Evolutionary conservation across 1,284 basidiomycete genomes (phyloP).

Genomic region (Ustilago trichophora): DNA sequence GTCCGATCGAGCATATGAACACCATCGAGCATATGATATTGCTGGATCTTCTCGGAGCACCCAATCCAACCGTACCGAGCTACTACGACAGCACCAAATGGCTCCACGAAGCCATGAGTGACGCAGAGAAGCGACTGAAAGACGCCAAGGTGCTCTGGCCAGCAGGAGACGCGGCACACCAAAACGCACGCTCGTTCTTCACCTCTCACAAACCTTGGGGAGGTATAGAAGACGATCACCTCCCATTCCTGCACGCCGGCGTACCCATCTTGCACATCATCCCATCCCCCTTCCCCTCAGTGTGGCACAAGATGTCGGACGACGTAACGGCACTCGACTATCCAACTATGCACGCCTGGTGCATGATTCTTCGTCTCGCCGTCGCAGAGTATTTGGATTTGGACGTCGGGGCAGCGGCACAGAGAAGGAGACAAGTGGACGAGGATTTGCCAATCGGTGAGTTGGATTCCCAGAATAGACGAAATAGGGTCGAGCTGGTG

Average conservation of each 20-base stretch:
- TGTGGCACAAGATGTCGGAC: constrained; percentile 94
- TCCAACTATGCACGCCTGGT: constrained; percentile 82
- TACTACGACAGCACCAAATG: constrained; percentile 57
- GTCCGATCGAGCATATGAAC: constrained; percentile 53
- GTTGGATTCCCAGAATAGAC: not conserved
- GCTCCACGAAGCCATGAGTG: constrained; percentile 44
- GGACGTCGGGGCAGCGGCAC: constrained; percentile 9
- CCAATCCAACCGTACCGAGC: constrained; percentile 46
- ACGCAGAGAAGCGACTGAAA: constrained; percentile 47
- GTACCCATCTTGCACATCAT: constrained; percentile 93
- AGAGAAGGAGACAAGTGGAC: not conserved
- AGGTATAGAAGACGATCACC: constrained; percentile 90
- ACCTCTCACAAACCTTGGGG: constrained; percentile 68
- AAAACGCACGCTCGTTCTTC: constrained; percentile 28
- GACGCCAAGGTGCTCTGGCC: constrained; percentile 39
- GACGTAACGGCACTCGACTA: constrained; percentile 85
- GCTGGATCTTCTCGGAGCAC: constrained; percentile 61
- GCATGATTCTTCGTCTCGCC: constrained; percentile 85
- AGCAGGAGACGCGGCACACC: constrained; percentile 3
- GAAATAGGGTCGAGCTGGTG: constrained; percentile 36
- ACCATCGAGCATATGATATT: constrained; percentile 62
- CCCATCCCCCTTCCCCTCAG: constrained; percentile 83
- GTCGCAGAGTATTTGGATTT: constrained; percentile 89
- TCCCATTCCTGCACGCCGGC: constrained; percentile 84
- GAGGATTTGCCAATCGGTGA: constrained; percentile 1